Evolutionary conservation across 176 grass and related monocot genomes (phyloP), one percentile per base, ranked within the genome.

Genomic region (Oryza rufipogon): DNA sequence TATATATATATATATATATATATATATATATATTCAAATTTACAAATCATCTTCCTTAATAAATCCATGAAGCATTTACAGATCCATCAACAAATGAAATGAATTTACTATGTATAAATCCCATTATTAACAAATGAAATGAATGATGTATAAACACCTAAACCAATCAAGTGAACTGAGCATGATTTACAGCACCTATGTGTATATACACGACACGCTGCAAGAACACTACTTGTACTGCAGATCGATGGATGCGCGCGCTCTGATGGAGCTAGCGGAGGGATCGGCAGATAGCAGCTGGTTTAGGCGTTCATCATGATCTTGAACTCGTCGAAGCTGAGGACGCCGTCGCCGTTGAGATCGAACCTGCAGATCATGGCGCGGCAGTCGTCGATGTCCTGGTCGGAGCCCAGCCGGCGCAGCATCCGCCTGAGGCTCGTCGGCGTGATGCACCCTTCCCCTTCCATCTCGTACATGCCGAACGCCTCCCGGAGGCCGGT

Each of bases 301-400:
- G 8, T 44, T 82, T 41, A 86, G 44, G 82, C 49, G 77, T n/a
- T 81, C 90, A 92, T 86, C 90, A 86, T 86, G 68, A 83, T 64
- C 79, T 79, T 78, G 90, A 92, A 92, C 86, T 92, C 90, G 36
- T 92, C 79, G 63, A 89, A 92, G 83, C 63, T 89, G 30, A 92
- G 83, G 4, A 89, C 79, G 4, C 90, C 86, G 11, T 92, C 86
- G 9, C 86, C 83, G 14, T 92, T 64, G 4, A 92, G 86, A 22
- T 92, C 90, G 70, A 89, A 92, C 78, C 90, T 73, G 64, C 61
- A 69, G 30, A 92, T 92, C 88, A 90, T 90, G 74, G 80, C 80
- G 17, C 61, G 68, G 69, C 88, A 87, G 4, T 86, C 88, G 7
- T 84, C 64, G 11, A 84, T 65, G 42, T 26, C 89, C 71, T 80